These are phyloP conservation scores for Metschnikowia borealis DNA, from an alignment of 805 yeast genomes.

Conservation along the genomic window DNA sequence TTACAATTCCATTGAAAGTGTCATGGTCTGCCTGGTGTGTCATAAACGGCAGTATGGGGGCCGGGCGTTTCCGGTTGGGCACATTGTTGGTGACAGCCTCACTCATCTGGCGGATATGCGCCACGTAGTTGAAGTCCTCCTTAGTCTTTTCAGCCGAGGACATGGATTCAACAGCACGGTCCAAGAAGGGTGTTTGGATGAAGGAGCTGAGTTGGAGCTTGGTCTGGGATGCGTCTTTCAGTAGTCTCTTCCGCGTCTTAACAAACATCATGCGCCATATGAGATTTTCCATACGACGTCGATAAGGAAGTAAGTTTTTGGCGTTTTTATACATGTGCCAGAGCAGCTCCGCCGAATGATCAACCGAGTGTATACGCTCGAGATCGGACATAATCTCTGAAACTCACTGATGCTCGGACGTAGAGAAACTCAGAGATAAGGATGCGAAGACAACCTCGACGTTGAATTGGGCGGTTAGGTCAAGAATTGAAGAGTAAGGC, in stretches of 20 bases:
- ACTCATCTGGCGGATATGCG: slow-evolving; percentile 57
- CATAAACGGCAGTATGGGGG: slow-evolving; percentile 19
- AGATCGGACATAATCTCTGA: background rate
- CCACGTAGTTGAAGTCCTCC: slow-evolving; percentile 60
- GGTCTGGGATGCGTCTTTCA: background rate
- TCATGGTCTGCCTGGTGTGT: slow-evolving; percentile 3
- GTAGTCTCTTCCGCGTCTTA: slow-evolving; percentile 15
- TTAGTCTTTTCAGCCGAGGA: slow-evolving; percentile 38
- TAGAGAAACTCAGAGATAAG: background rate
- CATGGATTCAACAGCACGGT: slow-evolving; percentile 4
- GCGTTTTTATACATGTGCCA: slow-evolving; percentile 86
- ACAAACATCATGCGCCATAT: slow-evolving; percentile 86
- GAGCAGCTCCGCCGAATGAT: slow-evolving; percentile 29
- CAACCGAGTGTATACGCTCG: background rate
- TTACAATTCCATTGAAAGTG: slow-evolving; percentile 1
- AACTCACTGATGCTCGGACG: background rate
- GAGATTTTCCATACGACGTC: slow-evolving; percentile 73
- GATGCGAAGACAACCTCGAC: background rate
- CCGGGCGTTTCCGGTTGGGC: slow-evolving; percentile 16
- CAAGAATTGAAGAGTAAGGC: background rate
- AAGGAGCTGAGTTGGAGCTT: slow-evolving; percentile 9
- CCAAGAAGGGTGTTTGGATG: slow-evolving; percentile 8
- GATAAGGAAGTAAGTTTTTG: slow-evolving; percentile 67
- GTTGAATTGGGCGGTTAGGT: background rate
- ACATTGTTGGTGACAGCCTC: slow-evolving; percentile 28